Conservation (phyloP, 1,139 yeast genomes). For the Arxiozyma telluris region DNA sequence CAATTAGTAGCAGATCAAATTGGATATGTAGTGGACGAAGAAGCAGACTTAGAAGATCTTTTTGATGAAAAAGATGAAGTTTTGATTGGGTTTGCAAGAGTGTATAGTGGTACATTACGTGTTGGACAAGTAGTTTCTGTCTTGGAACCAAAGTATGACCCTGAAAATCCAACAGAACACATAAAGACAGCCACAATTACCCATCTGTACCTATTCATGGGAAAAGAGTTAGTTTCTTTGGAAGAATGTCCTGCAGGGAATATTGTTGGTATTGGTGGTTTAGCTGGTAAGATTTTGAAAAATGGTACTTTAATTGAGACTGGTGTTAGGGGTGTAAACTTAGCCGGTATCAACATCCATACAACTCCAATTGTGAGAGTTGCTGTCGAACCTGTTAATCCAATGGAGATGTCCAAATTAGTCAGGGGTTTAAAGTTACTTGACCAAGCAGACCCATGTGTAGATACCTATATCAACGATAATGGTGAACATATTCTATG, state of each 20-base stretch:
- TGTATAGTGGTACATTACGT: conserved; percentile 73
- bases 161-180: conserved; percentile 55
- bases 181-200: conserved; percentile 47
- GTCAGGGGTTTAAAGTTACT: conserved; percentile 72
- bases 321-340: conserved; percentile 48
- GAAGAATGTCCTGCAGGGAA: conserved; percentile 88
- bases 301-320: conserved; percentile 67
- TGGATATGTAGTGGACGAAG: conserved; percentile 21
- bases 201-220: conserved; percentile 80
- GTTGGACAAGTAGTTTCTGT: conserved; percentile 69
- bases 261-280: conserved; percentile 88
- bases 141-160: conserved; percentile 82
- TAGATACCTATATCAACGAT: conserved; percentile 75
- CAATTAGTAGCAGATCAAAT: neutral
- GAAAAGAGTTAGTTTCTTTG: conserved; percentile 73
- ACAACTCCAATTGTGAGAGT: conserved; percentile 86
- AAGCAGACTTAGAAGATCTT: conserved; percentile 38
- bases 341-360: conserved; percentile 60
- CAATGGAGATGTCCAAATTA: conserved; percentile 64
- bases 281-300: conserved; percentile 73
- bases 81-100: conserved; percentile 78
- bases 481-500: conserved; percentile 87
- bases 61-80: conserved; percentile 48
- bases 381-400: conserved; percentile 88
- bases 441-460: conserved; percentile 88